Percentiles rank a stretch among this genome's conserved stretches.
These are phyloP conservation scores for Malbranchea cinnamomea DNA, from an alignment of 2,329 filamentous ascomycete genomes.

Conservation along the genomic window DNA sequence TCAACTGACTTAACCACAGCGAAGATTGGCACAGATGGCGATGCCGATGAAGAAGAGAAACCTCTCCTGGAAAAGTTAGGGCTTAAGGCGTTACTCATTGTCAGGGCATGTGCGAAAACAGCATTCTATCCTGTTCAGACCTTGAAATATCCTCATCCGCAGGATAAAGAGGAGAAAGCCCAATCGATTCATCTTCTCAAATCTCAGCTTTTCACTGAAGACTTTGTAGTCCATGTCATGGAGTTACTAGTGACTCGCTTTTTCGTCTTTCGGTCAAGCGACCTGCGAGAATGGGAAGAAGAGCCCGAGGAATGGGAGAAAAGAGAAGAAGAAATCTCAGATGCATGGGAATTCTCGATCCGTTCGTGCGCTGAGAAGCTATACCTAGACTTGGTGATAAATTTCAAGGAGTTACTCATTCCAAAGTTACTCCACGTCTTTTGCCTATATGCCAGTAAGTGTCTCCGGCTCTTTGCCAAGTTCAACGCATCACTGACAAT, in stretches of 20 bases:
- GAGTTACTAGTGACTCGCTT: slow-evolving; percentile 74
- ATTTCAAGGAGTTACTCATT: slow-evolving; percentile 71
- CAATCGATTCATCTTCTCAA: slow-evolving; percentile 56
- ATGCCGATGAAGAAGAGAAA: slow-evolving; percentile 33
- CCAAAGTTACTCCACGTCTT: slow-evolving; percentile 74
- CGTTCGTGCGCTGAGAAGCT: slow-evolving; percentile 86
- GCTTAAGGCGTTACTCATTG: slow-evolving; percentile 65
- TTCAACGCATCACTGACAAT: slow-evolving; percentile 12
- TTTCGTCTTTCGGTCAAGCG: slow-evolving; percentile 71
- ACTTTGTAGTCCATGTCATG: slow-evolving; percentile 67
- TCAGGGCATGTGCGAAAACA: slow-evolving; percentile 73
- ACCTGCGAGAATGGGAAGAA: slow-evolving; percentile 84
- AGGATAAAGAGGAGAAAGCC: slow-evolving; percentile 62
- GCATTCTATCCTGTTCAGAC: slow-evolving; percentile 66
- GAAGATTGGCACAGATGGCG: slow-evolving; percentile 28
- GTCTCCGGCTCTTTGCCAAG: slow-evolving; percentile 13
- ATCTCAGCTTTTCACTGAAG: slow-evolving; percentile 56
- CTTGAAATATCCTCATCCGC: slow-evolving; percentile 65
- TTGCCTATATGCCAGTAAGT: slow-evolving; percentile 53
- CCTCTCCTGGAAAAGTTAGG: slow-evolving; percentile 62
- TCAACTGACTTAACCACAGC: slow-evolving; percentile 16
- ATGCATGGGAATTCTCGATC: slow-evolving; percentile 84
- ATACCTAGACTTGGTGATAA: slow-evolving; percentile 77
- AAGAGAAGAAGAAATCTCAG: slow-evolving; percentile 67
- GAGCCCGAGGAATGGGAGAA: slow-evolving; percentile 94